phyloP scores from a whole-genome alignment of 352 stramenopile genomes.

The Globisporangium recalcitrans region DNA sequence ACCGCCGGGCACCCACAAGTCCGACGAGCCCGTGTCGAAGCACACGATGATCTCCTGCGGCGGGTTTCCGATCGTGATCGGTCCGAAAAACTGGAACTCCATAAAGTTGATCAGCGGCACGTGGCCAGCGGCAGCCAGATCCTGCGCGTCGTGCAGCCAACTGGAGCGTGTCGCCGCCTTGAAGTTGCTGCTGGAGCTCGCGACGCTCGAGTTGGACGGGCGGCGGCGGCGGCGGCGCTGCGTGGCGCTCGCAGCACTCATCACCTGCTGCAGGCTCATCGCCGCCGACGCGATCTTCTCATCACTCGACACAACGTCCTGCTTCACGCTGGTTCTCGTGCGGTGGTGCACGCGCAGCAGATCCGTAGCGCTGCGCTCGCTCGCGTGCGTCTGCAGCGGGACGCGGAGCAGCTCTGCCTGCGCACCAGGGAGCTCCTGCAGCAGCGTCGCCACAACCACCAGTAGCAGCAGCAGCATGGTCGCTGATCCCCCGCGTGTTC shows the following conservation, averaged over 20 bases:
- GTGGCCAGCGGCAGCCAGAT: conserved; percentile 29
- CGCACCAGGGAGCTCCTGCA: not conserved
- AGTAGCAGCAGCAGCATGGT: not conserved
- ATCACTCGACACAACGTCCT: not conserved
- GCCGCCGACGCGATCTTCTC: not conserved
- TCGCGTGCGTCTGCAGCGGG: conserved; percentile 26
- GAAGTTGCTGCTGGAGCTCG: not conserved
- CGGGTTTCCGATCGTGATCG: conserved; percentile 54
- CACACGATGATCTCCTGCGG: conserved; percentile 70
- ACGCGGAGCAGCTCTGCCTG: conserved; percentile 28
- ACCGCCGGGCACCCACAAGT: conserved; percentile 67
- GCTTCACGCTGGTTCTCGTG: not conserved
- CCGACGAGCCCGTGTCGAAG: conserved; percentile 80
- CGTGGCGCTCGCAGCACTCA: not conserved
- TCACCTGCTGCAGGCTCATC: conserved; percentile 4
- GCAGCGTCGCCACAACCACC: not conserved
- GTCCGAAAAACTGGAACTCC: conserved; percentile 82
- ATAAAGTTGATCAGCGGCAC: conserved; percentile 76
- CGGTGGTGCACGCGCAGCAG: conserved; percentile 34
- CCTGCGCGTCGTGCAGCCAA: conserved; percentile 24
- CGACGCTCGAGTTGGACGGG: not conserved
- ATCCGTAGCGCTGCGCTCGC: conserved; percentile 24
- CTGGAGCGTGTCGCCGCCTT: not conserved
- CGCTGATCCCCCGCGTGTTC: not conserved
- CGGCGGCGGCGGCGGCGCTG: not conserved